These are phyloP conservation scores for Arachnopeziza araneosa DNA, from an alignment of 2,329 filamentous ascomycete species.

Conservation along the genomic window DNA sequence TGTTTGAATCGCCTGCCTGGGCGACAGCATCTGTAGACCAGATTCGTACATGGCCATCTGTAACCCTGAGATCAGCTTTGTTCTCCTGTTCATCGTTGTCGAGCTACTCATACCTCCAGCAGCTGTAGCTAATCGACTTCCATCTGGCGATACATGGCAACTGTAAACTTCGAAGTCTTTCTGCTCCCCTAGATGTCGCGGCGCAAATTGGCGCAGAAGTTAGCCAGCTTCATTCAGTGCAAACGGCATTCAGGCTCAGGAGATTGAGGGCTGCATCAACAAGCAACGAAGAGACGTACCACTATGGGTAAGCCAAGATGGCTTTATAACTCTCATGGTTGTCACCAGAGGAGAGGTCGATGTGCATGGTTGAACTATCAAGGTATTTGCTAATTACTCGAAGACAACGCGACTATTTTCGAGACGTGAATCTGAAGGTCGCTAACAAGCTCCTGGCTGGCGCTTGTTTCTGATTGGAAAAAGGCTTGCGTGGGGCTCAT, in stretches of 20 bases:
- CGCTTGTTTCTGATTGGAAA: not conserved
- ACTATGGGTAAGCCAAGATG: slow-evolving; percentile 91
- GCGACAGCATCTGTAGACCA: slow-evolving; percentile 96
- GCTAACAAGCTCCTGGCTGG: not conserved
- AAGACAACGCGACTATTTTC: slow-evolving; percentile 17
- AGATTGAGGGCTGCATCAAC: not conserved
- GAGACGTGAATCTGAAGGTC: not conserved
- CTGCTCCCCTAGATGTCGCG: slow-evolving; percentile 64
- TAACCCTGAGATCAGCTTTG: not conserved
- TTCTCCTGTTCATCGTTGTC: not conserved
- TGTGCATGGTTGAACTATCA: slow-evolving; percentile 27
- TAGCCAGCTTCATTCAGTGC: slow-evolving; percentile 12
- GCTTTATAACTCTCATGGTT: slow-evolving; percentile 83
- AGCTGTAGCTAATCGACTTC: slow-evolving; percentile 83
- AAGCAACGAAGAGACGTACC: slow-evolving; percentile 45
- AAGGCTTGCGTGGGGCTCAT: not conserved
- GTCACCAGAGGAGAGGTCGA: slow-evolving; percentile 20
- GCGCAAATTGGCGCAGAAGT: slow-evolving; percentile 24
- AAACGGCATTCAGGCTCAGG: not conserved
- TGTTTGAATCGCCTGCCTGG: slow-evolving; percentile 66
- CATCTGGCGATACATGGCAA: slow-evolving; percentile 94
- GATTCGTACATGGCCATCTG: slow-evolving; percentile 92
- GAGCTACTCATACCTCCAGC: slow-evolving; percentile 64
- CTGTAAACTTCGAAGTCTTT: slow-evolving; percentile 99
- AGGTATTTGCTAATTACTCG: slow-evolving; percentile 9